Conservation (phyloP, 129 eudicot genomes). For the Sambucus nigra region DNA sequence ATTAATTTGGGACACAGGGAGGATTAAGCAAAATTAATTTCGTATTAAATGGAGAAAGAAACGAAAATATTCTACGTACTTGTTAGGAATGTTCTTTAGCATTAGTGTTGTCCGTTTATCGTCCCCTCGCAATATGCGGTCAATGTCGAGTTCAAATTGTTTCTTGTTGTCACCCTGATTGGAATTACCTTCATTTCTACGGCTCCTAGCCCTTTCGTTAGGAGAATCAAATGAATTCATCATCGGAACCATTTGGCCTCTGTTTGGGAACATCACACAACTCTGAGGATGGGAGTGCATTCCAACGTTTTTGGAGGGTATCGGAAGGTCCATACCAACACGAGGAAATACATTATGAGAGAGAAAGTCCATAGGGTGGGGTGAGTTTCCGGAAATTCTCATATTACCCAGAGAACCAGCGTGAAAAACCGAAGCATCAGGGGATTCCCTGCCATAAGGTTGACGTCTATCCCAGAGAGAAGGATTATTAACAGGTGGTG, state of each 20-base stretch:
- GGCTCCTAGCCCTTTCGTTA: conserved; percentile 55
- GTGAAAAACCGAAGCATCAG: conserved; percentile 57
- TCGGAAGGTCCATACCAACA: conserved; percentile 66
- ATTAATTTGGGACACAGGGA: too few relatives aligned
- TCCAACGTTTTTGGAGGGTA: conserved; percentile 54
- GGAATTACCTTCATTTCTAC: conserved; percentile 60
- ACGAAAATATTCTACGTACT: too few relatives aligned
- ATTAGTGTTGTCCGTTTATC: conserved; percentile 92
- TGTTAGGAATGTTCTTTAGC: conserved; percentile 98
- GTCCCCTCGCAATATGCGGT: conserved; percentile 72
- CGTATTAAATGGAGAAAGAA: too few relatives aligned
- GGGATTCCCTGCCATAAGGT: conserved; percentile 62
- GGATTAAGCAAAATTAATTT: too few relatives aligned
- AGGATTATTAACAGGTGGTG: conserved; percentile 69
- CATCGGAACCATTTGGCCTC: conserved; percentile 74
- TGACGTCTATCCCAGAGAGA: conserved; percentile 76
- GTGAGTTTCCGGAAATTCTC: conserved; percentile 62
- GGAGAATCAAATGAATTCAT: conserved; percentile 64
- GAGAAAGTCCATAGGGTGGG: conserved; percentile 53
- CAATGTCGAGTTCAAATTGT: conserved; percentile 89
- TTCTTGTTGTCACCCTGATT: conserved; percentile 76
- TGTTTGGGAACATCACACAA: conserved; percentile 50
- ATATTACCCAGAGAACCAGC: conserved; percentile 75
- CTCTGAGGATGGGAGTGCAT: conserved; percentile 62
- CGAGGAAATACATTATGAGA: conserved; percentile 54